Evolutionary conservation across 2,329 filamentous ascomycete genomes (phyloP).

Genomic region (Fusarium liriodendri): DNA sequence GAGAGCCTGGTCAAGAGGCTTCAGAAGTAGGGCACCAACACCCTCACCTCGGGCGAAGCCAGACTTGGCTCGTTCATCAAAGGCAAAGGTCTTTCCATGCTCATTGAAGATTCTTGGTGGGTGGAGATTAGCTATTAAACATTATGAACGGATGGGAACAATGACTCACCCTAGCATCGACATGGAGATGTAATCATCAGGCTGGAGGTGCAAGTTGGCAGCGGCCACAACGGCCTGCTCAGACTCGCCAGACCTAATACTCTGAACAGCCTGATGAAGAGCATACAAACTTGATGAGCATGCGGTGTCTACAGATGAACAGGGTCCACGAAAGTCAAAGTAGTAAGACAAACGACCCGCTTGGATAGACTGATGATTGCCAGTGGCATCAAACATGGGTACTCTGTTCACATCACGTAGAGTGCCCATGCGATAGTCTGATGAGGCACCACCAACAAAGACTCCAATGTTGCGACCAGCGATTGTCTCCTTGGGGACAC

Average conservation of each 20-base stretch:
- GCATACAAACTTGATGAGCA: conserved; percentile 49
- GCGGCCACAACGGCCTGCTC: conserved; percentile 56
- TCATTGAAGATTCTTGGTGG: conserved; percentile 18
- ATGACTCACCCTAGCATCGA: conserved; percentile 44
- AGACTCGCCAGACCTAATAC: conserved; percentile 43
- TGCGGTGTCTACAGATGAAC: conserved; percentile 50
- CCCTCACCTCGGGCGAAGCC: conserved; percentile 29
- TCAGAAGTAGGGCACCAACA: conserved; percentile 28
- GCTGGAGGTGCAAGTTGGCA: conserved; percentile 15
- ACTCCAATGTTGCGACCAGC: conserved; percentile 62
- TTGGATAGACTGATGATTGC: conserved; percentile 62
- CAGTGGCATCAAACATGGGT: conserved; percentile 64
- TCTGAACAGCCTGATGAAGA: conserved; percentile 47
- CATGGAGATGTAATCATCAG: conserved; percentile 44
- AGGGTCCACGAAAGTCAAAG: conserved; percentile 50
- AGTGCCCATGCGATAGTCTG: conserved; percentile 60
- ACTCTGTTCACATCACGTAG: conserved; percentile 59
- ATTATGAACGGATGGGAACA: background rate
- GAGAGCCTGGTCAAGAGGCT: conserved; percentile 25
- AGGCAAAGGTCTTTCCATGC: conserved; percentile 23
- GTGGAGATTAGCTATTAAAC: background rate
- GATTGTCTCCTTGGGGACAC: conserved; percentile 59
- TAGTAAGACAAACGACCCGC: conserved; percentile 55
- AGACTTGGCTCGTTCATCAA: conserved; percentile 15
- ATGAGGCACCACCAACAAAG: conserved; percentile 60